Conservation (phyloP, 495 filamentous ascomycete species). For the Penicillium chermesinum region DNA sequence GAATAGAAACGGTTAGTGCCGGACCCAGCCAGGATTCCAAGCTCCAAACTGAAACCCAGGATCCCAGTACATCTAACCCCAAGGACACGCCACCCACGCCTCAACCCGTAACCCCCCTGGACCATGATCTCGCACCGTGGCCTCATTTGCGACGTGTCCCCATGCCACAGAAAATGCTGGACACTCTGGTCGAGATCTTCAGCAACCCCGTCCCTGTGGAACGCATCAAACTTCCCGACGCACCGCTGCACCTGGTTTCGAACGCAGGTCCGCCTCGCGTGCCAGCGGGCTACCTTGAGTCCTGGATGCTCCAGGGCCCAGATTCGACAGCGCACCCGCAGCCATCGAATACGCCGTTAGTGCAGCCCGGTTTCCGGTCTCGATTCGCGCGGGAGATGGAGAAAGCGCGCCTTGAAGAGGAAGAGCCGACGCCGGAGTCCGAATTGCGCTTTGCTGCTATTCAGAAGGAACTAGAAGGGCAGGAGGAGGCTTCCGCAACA, state of each 20-base stretch:
- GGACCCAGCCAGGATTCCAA: not conserved
- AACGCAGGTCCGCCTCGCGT: too few relatives aligned
- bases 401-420: not conserved
- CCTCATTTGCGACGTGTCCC: too few relatives aligned
- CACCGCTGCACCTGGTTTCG: too few relatives aligned
- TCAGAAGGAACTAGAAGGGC: not conserved
- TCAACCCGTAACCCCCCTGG: not conserved
- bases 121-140: too few relatives aligned
- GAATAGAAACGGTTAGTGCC: slow-evolving; percentile 14
- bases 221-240: not conserved
- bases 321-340: slow-evolving; percentile 14
- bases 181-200: not conserved
- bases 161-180: slow-evolving; percentile 8
- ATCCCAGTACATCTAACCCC: slow-evolving; percentile 8
- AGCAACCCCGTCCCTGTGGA: not conserved
- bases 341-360: slow-evolving; percentile 18
- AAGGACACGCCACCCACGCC: not conserved
- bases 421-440: not conserved
- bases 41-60: slow-evolving; percentile 6
- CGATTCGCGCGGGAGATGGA: slow-evolving; percentile 20
- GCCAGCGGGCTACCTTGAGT: not conserved
- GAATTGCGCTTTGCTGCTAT: not conserved
- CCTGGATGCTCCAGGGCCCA: slow-evolving; percentile 4
- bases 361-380: slow-evolving; percentile 27
- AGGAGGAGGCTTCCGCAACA: not conserved